Conservation (phyloP, 2,329 filamentous ascomycete species). For the Ploettnerulaceae sp. region DNA sequence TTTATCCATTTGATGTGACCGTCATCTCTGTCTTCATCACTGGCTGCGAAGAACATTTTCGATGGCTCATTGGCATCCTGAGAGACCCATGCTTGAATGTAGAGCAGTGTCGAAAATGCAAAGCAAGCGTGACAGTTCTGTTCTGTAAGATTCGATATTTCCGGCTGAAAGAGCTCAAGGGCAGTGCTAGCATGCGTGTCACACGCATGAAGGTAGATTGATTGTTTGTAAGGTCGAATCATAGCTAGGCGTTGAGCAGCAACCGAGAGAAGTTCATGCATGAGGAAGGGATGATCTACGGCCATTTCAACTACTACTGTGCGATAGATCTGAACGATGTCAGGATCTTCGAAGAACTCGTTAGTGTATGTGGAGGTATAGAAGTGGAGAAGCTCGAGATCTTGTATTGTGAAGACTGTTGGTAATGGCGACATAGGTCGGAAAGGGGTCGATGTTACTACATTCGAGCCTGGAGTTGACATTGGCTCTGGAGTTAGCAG, state of each 20-base stretch:
- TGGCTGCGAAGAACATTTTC: slow-evolving; percentile 33
- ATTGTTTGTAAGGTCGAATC: slow-evolving; percentile 21
- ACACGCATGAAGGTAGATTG: slow-evolving; percentile 29
- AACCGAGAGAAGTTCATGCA: slow-evolving; percentile 36
- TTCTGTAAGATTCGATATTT: slow-evolving; percentile 42
- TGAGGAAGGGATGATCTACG: slow-evolving; percentile 33
- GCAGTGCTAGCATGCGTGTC: slow-evolving; percentile 32
- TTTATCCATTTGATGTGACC: slow-evolving; percentile 32
- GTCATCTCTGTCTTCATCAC: slow-evolving; percentile 26
- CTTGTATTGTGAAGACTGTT: slow-evolving; percentile 31
- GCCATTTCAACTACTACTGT: slow-evolving; percentile 25
- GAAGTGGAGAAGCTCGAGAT: slow-evolving; percentile 41
- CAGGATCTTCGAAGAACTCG: slow-evolving; percentile 21
- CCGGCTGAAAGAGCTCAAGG: slow-evolving; percentile 32
- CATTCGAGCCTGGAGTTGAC: neutral
- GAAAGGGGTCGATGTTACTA: neutral
- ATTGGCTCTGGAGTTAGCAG: slow-evolving; percentile 7
- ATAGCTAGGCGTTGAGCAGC: slow-evolving; percentile 36
- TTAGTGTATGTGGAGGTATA: slow-evolving; percentile 38
- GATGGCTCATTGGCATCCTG: slow-evolving; percentile 26
- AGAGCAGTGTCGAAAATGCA: slow-evolving; percentile 33
- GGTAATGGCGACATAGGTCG: neutral
- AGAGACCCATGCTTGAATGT: slow-evolving; percentile 34
- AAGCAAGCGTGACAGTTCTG: slow-evolving; percentile 34
- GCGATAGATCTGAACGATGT: slow-evolving; percentile 20